Percentiles rank a stretch among this genome's conserved stretches.
phyloP scores from a whole-genome alignment of 2,329 filamentous ascomycete species.

The Pochonia chlamydosporia region DNA sequence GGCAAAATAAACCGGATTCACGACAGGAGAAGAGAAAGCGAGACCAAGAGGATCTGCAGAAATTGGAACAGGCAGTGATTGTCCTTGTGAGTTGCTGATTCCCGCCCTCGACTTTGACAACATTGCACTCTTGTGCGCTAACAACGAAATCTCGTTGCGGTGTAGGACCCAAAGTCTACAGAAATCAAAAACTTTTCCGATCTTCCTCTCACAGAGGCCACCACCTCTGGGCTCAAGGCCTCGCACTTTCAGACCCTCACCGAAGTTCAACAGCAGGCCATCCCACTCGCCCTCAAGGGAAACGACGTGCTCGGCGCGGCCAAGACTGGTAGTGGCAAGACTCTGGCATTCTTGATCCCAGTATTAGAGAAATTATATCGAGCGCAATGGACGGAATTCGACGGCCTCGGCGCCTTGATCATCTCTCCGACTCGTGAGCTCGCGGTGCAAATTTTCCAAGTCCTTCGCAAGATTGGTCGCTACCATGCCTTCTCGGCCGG shows the following conservation, averaged over 20 bases:
- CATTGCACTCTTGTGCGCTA: not conserved
- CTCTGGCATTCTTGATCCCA: constrained; percentile 84
- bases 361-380: constrained; percentile 90
- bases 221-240: constrained; percentile 69
- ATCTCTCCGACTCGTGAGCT: constrained; percentile 92
- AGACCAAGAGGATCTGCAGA: constrained; percentile 28
- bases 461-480: constrained; percentile 81
- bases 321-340: constrained; percentile 94
- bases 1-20: constrained; percentile 24
- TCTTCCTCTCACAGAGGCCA: constrained; percentile 79
- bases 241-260: constrained; percentile 89
- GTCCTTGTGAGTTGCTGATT: constrained; percentile 22
- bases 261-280: constrained; percentile 85
- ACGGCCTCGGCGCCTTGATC: constrained; percentile 88
- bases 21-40: constrained; percentile 32
- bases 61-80: constrained; percentile 25
- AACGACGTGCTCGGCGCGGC: constrained; percentile 88
- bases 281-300: constrained; percentile 80
- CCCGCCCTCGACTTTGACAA: not conserved
- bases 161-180: constrained; percentile 53
- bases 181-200: constrained; percentile 68
- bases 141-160: not conserved
- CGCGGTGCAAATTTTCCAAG: constrained; percentile 94
- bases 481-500: constrained; percentile 90
- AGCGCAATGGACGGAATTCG: constrained; percentile 80